Evolutionary conservation across 139 green algal genomes (phyloP).

Genomic region (Coccomyxa sp.): DNA sequence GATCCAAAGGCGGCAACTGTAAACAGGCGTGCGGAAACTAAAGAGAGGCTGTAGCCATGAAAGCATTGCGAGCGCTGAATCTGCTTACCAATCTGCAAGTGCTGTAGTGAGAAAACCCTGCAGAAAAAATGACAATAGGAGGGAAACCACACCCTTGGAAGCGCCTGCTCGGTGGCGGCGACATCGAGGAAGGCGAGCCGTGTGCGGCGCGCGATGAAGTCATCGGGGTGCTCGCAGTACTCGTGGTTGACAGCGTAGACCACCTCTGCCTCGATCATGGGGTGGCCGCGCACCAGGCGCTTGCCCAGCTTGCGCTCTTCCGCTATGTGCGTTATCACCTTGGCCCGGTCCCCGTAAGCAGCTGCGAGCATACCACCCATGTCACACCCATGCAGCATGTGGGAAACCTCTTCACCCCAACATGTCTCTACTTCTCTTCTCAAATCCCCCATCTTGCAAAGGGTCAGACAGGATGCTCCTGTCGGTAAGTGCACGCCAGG

Average conservation of each 20-base stretch:
- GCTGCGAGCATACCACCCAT: constrained; percentile 15
- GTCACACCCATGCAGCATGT: not conserved
- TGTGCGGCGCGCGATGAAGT: constrained; percentile 89
- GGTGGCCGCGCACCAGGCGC: constrained; percentile 80
- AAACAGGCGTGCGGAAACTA: not conserved
- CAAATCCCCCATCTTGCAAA: not conserved
- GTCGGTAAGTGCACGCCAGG: too few relatives aligned
- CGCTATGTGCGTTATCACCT: constrained; percentile 63
- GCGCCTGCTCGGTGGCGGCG: constrained; percentile 58
- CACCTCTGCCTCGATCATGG: constrained; percentile 94
- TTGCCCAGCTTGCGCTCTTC: constrained; percentile 62
- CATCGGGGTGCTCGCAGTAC: constrained; percentile 82
- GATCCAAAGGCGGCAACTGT: not conserved
- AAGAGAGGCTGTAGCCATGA: not conserved
- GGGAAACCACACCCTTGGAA: constrained; percentile 55
- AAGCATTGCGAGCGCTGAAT: not conserved
- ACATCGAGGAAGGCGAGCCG: constrained; percentile 93
- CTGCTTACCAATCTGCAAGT: not conserved
- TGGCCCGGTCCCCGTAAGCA: constrained; percentile 84
- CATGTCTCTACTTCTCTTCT: not conserved
- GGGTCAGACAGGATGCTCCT: too few relatives aligned
- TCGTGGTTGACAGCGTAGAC: constrained; percentile 68
- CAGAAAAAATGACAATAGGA: not conserved
- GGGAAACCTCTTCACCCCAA: not conserved
- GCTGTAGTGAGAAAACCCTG: not conserved